Evolutionary conservation across 768 basidiomycete species (phyloP), one percentile per base, ranked within the genome.

Genomic region (Dentipellis sp.): DNA sequence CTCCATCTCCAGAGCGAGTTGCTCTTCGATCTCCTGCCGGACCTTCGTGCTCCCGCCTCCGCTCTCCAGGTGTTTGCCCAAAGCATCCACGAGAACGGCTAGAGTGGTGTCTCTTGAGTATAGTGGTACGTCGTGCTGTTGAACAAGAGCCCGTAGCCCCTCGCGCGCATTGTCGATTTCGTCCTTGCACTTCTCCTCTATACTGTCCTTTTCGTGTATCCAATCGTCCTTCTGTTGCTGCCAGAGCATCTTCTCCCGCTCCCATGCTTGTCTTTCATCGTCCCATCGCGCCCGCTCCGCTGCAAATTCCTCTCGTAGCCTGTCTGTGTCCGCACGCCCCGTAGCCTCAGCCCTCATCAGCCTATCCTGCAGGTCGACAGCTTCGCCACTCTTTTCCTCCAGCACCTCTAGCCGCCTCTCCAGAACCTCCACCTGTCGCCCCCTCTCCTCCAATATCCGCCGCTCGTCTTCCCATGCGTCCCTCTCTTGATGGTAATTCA

Each of bases 81-180:
- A 56, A 3, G 68, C 67, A 9, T 61, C 55, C 6, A 67, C 65
- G 1, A 70, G 53, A 1, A 55, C 66, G 7, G 39, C 51, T 1
- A 72, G 54, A 2, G 70, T 59, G 9, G 58, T 50, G 12, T 68
- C 67, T 10, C 65, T 62, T 7, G 68, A 64, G 47, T 73, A 78
- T 19, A 82, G 67, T n/a, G 75, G 74, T 60, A 90, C 75, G 14
- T 74, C 75, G 63, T 86, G 79, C 37, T 73, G 73, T 60, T 78
- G 77, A 57, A 85, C 74, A 59, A 91, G 68, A 4, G 58, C 64
- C 50, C 75, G 76, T 35, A 90, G 63, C 12, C 74, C 69, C 4
- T 72, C 72, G 10, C 78, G 64, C 9, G 78, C 78, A 2, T 74
- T 70, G 49, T 81, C 78, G 21, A 88, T 66, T 61, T 88, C 81